A percentile compares a stretch with the other conserved stretches of the same genome.
Conservation (phyloP, 2,329 filamentous ascomycete genomes). For the Zasmidium citrigriseum region DNA sequence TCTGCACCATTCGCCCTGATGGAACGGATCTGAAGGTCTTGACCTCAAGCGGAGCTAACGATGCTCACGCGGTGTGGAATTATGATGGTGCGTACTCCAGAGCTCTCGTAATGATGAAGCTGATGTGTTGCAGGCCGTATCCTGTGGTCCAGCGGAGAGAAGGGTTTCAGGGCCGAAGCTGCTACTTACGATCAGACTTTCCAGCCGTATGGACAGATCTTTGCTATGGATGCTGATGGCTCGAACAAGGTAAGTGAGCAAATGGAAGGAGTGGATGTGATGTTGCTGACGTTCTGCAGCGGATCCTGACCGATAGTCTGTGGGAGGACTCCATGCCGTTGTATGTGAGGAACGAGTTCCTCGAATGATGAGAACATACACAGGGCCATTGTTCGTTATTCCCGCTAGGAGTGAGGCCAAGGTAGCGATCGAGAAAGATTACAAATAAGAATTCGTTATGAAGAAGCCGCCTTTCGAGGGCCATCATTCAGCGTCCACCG, state of each 20-base stretch:
- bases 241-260: slow-evolving; percentile 2
- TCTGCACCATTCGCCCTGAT: slow-evolving; percentile 16
- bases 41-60: slow-evolving; percentile 13
- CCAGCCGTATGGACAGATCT: slow-evolving; percentile 15
- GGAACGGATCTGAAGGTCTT: slow-evolving; percentile 15
- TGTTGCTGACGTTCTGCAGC: not conserved
- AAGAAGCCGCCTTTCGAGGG: no score
- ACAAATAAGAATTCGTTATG: no score
- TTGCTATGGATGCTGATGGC: slow-evolving; percentile 15
- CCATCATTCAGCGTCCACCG: no score
- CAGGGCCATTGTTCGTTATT: not conserved
- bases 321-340: slow-evolving; percentile 19
- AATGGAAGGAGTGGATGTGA: not conserved
- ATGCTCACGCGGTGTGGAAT: slow-evolving; percentile 15
- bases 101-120: slow-evolving; percentile 1
- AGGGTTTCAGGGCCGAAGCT: slow-evolving; percentile 13
- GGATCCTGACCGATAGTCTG: slow-evolving; percentile 14
- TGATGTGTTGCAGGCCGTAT: not conserved
- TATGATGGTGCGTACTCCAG: not conserved
- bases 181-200: slow-evolving; percentile 16
- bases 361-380: slow-evolving; percentile 1
- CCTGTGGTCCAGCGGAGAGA: slow-evolving; percentile 9
- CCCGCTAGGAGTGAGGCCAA: no score
- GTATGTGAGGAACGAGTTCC: slow-evolving; percentile 13
- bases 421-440: not conserved